Evolutionary conservation across 2,329 filamentous ascomycete genomes (phyloP).

Genomic region (Ceratocystis ficicola): DNA sequence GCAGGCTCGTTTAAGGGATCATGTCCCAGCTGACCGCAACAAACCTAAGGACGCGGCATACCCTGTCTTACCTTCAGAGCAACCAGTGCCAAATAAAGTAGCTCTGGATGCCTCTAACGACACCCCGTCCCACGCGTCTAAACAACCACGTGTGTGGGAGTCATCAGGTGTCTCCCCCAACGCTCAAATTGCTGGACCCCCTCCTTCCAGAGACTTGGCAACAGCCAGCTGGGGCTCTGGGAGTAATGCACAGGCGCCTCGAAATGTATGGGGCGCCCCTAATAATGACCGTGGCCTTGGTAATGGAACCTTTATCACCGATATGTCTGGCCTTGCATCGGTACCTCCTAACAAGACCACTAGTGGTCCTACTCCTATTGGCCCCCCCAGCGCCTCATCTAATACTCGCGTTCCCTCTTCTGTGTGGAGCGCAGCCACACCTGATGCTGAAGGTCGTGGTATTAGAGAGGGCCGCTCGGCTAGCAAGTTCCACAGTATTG

Average conservation of each 20-base stretch:
- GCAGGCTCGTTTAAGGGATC: conserved; percentile 4
- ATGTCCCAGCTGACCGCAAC: not conserved
- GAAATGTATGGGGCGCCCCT: conserved; percentile 66
- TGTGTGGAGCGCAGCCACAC: not conserved
- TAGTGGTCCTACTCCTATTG: conserved; percentile 37
- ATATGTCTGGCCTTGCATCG: conserved; percentile 34
- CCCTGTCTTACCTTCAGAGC: not conserved
- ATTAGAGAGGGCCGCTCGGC: not conserved
- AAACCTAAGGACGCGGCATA: not conserved
- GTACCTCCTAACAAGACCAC: conserved; percentile 22
- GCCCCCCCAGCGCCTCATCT: conserved; percentile 27
- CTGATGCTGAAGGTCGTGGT: conserved; percentile 2
- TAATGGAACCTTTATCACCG: conserved; percentile 62
- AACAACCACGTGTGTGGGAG: conserved; percentile 20
- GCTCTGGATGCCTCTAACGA: not conserved
- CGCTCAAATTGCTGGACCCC: conserved; percentile 15
- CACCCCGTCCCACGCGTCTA: not conserved
- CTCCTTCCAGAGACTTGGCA: conserved; percentile 15
- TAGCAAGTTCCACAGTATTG: not conserved
- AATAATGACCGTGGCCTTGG: conserved; percentile 59
- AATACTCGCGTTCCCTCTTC: not conserved
- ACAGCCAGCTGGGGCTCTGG: conserved; percentile 33
- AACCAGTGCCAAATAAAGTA: not conserved
- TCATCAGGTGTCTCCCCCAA: conserved; percentile 13
- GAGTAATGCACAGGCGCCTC: conserved; percentile 34